phyloP scores from a whole-genome alignment of 331 rosid genomes.

The Rosa hybrid region DNA sequence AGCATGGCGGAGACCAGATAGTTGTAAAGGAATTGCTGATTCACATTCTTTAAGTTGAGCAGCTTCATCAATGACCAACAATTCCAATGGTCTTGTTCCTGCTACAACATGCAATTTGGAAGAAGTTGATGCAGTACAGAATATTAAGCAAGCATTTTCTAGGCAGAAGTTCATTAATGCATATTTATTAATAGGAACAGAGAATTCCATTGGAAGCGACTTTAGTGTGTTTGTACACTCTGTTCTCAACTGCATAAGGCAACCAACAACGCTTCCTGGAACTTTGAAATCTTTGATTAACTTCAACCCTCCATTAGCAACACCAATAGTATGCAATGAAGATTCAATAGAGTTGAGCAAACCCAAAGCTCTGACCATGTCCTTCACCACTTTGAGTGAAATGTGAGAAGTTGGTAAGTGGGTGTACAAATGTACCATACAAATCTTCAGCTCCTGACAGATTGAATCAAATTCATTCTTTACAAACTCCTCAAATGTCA shows the following conservation, averaged over 20 bases:
- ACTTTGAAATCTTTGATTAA: neutral
- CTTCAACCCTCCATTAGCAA: neutral
- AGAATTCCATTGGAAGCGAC: neutral
- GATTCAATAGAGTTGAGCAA: slow-evolving; percentile 30
- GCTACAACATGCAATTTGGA: no score
- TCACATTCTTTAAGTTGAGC: no score
- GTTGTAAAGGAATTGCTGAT: no score
- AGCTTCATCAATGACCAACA: no score
- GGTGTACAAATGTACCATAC: neutral
- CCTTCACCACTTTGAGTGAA: slow-evolving; percentile 12
- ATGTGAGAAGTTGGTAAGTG: slow-evolving; percentile 37
- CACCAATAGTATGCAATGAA: neutral
- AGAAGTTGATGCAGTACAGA: no score
- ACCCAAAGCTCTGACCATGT: slow-evolving; percentile 23
- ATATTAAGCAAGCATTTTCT: no score
- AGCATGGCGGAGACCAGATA: no score
- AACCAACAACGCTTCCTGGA: neutral
- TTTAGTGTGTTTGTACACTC: slow-evolving; percentile 21
- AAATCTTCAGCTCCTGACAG: no score
- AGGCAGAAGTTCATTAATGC: neutral
- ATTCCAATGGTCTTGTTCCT: no score
- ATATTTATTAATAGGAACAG: neutral
- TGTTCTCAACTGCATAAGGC: neutral
- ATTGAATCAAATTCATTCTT: no score
- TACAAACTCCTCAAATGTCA: no score